These are phyloP conservation scores for Raphanus sativus DNA, from an alignment of 345 rosid species.

Conservation along the genomic window DNA sequence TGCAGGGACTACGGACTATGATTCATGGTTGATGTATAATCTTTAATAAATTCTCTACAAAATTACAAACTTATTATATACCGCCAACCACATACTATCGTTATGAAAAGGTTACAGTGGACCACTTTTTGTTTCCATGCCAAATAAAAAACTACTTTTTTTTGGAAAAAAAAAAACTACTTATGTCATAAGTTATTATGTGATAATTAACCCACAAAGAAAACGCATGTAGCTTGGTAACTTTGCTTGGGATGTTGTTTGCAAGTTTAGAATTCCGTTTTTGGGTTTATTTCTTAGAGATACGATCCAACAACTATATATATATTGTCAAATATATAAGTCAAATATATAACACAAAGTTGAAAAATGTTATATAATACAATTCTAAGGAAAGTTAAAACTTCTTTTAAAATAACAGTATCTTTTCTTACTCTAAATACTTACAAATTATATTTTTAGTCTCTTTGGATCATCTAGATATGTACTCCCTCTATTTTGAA, in stretches of 20 bases:
- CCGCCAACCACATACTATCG: slow-evolving; percentile 11
- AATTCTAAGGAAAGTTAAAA: too few species aligned
- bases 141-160: neutral
- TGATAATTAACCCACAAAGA: neutral
- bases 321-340: neutral
- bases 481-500: too few species aligned
- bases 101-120: slow-evolving; percentile 1
- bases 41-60: neutral
- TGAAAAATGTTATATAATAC: neutral
- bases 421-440: too few species aligned
- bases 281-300: neutral
- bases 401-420: too few species aligned
- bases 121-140: slow-evolving; percentile 23
- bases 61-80: neutral
- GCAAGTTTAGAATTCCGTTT: neutral
- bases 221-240: slow-evolving; percentile 11
- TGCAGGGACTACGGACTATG: neutral
- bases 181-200: neutral
- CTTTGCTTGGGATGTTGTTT: neutral
- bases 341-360: neutral
- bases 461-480: too few species aligned
- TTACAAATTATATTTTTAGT: too few species aligned
- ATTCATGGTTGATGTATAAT: neutral
- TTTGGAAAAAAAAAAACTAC: too few species aligned
- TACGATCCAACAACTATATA: slow-evolving; percentile 7